Conservation (phyloP, 352 stramenopile genomes). For the Globisporangium canariense region DNA sequence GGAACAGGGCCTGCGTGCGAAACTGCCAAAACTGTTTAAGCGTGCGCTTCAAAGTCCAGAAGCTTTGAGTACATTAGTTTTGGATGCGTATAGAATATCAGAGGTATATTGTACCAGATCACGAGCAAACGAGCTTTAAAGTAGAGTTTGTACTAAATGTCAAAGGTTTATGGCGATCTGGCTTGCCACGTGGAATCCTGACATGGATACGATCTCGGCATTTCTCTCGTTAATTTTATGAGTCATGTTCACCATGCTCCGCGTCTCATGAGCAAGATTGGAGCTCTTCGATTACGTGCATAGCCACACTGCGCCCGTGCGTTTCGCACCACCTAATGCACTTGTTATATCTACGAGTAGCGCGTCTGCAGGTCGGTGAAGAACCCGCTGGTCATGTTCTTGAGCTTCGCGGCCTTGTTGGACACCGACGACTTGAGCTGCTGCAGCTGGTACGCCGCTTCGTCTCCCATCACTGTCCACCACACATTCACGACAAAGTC, state of each 20-base stretch:
- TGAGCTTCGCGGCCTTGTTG: constrained; percentile 82
- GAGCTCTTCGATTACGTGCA: not conserved
- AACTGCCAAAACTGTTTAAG: constrained; percentile 9
- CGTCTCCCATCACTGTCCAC: constrained; percentile 50
- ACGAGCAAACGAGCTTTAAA: not conserved
- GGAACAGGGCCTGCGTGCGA: not conserved
- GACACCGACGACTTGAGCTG: constrained; percentile 83
- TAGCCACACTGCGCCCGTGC: not conserved
- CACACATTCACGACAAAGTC: not conserved
- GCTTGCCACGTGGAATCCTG: constrained; percentile 7
- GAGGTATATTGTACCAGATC: not conserved
- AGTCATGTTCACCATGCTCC: not conserved
- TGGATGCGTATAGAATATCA: not conserved
- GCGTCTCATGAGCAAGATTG: not conserved
- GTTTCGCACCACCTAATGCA: no score
- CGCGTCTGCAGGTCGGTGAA: constrained; percentile 83
- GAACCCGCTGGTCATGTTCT: constrained; percentile 89
- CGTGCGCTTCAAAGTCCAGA: not conserved
- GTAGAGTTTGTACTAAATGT: not conserved
- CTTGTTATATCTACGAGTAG: constrained; percentile 41
- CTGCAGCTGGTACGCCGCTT: constrained; percentile 83
- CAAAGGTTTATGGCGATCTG: not conserved
- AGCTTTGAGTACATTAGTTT: not conserved
- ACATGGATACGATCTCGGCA: constrained; percentile 3
- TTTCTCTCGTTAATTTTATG: not conserved